Conservation (phyloP, 2,329 filamentous ascomycete genomes). For the Lomentospora prolificans region DNA sequence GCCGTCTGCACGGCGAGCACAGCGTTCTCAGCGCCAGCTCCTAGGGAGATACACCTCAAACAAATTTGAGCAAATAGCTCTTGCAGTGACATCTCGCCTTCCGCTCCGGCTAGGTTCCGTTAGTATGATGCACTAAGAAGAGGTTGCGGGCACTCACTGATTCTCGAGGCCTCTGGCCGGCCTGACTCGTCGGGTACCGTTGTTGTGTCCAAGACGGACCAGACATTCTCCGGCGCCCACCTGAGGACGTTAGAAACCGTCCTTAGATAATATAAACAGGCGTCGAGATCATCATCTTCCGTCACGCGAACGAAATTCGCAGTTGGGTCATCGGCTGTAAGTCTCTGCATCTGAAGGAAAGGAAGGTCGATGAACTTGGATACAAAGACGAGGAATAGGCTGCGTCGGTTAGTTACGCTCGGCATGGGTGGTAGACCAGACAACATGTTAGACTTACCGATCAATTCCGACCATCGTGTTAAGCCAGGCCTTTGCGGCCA, state of each 20-base stretch:
- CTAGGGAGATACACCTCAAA: slow-evolving; percentile 48
- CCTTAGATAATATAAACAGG: slow-evolving; percentile 69
- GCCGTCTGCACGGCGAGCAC: slow-evolving; percentile 38
- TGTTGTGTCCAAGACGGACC: slow-evolving; percentile 60
- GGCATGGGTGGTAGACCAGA: too few species aligned
- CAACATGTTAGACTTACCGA: slow-evolving; percentile 47
- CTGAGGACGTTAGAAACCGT: slow-evolving; percentile 64
- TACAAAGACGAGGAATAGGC: slow-evolving; percentile 52
- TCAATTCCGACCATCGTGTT: slow-evolving; percentile 55
- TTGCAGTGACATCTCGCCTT: slow-evolving; percentile 51
- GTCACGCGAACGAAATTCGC: slow-evolving; percentile 19
- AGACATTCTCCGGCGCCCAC: slow-evolving; percentile 58
- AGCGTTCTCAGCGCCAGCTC: slow-evolving; percentile 23
- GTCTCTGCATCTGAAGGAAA: slow-evolving; percentile 30
- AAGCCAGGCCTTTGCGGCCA: slow-evolving; percentile 73
- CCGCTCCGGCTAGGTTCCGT: slow-evolving; percentile 33
- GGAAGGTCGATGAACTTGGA: slow-evolving; percentile 45
- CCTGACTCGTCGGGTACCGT: slow-evolving; percentile 37
- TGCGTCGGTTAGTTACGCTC: slow-evolving; percentile 18
- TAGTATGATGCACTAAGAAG: not conserved
- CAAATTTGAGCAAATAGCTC: slow-evolving; percentile 59
- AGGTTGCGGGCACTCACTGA: slow-evolving; percentile 38
- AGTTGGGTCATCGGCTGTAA: not conserved
- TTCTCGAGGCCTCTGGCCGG: slow-evolving; percentile 30
- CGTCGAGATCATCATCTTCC: slow-evolving; percentile 59